Conservation (phyloP, 2,329 filamentous ascomycete species). For the Simplicillium sp. region DNA sequence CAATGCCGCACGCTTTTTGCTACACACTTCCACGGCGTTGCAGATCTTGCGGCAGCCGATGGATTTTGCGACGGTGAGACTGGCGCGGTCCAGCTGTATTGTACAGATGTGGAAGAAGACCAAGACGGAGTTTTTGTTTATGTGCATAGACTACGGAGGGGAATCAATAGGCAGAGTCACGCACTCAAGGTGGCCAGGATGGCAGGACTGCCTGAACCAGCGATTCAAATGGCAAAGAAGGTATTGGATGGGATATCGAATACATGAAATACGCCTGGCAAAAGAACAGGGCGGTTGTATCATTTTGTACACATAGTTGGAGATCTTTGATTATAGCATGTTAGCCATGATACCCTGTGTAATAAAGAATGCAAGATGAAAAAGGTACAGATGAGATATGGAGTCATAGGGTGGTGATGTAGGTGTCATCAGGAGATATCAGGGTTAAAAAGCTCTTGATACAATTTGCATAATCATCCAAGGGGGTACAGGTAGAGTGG, state of each 20-base stretch:
- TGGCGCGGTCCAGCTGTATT: constrained; percentile 60
- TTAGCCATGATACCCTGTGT: constrained; percentile 30
- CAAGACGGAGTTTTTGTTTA: constrained; percentile 67
- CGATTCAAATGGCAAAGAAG: constrained; percentile 56
- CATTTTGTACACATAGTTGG: not conserved
- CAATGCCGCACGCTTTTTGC: constrained; percentile 78
- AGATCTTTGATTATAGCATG: not conserved
- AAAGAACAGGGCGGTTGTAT: constrained; percentile 2
- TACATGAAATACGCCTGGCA: not conserved
- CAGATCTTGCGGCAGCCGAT: constrained; percentile 59
- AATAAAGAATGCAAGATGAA: constrained; percentile 12
- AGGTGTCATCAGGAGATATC: constrained; percentile 48
- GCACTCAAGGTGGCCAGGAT: constrained; percentile 89
- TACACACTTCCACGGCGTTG: constrained; percentile 84
- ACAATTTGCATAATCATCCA: constrained; percentile 47
- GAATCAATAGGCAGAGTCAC: constrained; percentile 80
- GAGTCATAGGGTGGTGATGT: constrained; percentile 50
- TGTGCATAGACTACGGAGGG: constrained; percentile 70
- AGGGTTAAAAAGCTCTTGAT: constrained; percentile 63
- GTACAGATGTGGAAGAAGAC: constrained; percentile 80
- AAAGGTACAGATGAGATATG: constrained; percentile 4
- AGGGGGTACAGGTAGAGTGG: not conserved
- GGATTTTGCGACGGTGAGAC: constrained; percentile 26
- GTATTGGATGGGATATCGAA: constrained; percentile 31
- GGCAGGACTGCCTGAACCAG: constrained; percentile 69